phyloP scores from a whole-genome alignment of 179 eudicot species.

The Beta macrorhiza region DNA sequence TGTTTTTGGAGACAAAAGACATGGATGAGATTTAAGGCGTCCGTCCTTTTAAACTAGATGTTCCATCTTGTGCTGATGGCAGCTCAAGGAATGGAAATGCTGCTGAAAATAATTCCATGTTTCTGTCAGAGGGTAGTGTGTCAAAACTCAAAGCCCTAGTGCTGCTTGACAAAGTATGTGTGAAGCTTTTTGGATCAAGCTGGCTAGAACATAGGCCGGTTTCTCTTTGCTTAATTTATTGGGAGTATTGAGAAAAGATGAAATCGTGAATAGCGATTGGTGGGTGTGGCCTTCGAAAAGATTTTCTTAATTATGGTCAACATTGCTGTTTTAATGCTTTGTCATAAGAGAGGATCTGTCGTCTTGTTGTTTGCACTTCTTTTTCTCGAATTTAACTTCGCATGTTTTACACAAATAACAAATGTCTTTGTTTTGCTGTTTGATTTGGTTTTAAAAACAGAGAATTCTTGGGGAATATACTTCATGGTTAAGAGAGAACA shows the following conservation, averaged over 20 bases:
- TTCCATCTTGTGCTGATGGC: too few relatives aligned
- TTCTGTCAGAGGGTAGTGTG: too few relatives aligned
- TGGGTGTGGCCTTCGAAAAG: not conserved
- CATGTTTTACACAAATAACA: not conserved
- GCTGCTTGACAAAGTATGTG: too few relatives aligned
- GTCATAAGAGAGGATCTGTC: not conserved
- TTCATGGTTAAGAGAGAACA: slow-evolving; percentile 66
- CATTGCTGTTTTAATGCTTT: not conserved
- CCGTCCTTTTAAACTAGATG: too few relatives aligned
- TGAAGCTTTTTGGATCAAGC: too few relatives aligned
- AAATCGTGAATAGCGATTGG: not conserved
- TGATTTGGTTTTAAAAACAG: slow-evolving; percentile 32
- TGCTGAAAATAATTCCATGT: too few relatives aligned
- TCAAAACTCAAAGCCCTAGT: too few relatives aligned
- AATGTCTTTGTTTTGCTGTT: not conserved
- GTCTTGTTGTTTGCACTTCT: not conserved
- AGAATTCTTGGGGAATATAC: slow-evolving; percentile 62
- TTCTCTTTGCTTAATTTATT: not conserved
- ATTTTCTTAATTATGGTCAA: not conserved
- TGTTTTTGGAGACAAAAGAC: too few relatives aligned
- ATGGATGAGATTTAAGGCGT: too few relatives aligned
- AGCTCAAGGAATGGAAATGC: too few relatives aligned
- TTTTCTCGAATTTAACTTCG: not conserved
- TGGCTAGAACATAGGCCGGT: too few relatives aligned
- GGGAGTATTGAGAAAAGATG: not conserved